Base-by-base conservation (phyloP, 331 rosid genomes). In the Telfairia occidentalis region DNA sequence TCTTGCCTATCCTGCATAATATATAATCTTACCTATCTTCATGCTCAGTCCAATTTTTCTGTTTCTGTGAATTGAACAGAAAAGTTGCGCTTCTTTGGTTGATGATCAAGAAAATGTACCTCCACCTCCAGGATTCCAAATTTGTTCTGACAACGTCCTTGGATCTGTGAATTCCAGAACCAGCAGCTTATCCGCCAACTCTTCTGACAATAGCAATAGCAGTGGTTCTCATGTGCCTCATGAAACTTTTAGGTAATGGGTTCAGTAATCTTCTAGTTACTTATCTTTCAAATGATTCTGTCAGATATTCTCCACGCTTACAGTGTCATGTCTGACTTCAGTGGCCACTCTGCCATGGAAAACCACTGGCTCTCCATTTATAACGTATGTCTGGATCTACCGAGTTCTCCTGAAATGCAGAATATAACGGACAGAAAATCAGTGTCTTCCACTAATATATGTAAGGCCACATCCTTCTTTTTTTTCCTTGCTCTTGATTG, bases 351-450 rank as follows among this genome's bases (percentile, higher is more conserved):
- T 80, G 78, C 78, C 34, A 80, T 79, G 86, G 89, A 83, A 76
- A 87, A 74, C 35, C 85, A 77, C 37, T 89, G 97, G 97, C 89
- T 64, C 79, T 81, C 87, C 72, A 77, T 88, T 59, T 85, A 89
- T 77, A 90, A 91, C 65, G 92, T 89, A 53, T 90, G 87, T 82
- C 61, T 81, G 79, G 89, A 87, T 73, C 82, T 86, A 55, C 80
- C 80, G 53, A 80, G 82, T 66, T 87, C 92, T 18, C 90, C 92
- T 3, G 87, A 88, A 71, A 76, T 85, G 85, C 90, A 50, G 74
- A 82, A 69, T 78, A 42, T 85, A 55, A 66, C 74, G 78, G 72
- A 84, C 76, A 71, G 76, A 73, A 83, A 77, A 81, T 78, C 80
- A 19, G 74, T 55, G 73, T 59, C 83, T 71, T 76, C 84, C 78